Evolutionary conservation across 2,329 filamentous ascomycete genomes (phyloP).

Genomic region (Macroventuria anomochaeta): DNA sequence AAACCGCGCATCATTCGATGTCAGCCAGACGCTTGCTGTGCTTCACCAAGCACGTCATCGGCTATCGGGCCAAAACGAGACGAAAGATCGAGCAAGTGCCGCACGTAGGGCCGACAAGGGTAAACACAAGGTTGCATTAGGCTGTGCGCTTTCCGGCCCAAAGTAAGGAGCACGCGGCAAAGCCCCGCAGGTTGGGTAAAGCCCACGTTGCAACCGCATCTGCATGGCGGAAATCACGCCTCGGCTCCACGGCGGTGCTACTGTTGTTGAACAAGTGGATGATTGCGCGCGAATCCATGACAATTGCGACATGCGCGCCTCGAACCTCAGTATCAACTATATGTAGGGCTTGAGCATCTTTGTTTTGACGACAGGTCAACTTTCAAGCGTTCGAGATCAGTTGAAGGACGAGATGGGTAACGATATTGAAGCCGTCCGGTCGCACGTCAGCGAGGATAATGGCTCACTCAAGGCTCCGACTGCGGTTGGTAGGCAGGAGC

Average conservation of each 20-base stretch:
- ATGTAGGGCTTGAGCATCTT: constrained; percentile 2
- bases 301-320: constrained; percentile 34
- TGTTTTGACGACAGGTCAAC: neutral
- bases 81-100: constrained; percentile 6
- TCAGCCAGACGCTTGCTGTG: neutral
- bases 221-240: constrained; percentile 13
- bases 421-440: constrained; percentile 33
- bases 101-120: constrained; percentile 10
- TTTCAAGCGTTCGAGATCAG: neutral
- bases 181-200: constrained; percentile 12
- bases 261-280: constrained; percentile 22
- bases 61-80: constrained; percentile 13
- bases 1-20: constrained; percentile 4
- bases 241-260: constrained; percentile 21
- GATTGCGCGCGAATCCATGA: constrained; percentile 19
- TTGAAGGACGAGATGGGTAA: constrained; percentile 24
- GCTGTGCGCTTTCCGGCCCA: constrained; percentile 1
- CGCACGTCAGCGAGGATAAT: constrained; percentile 32
- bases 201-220: neutral
- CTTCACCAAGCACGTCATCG: constrained; percentile 32
- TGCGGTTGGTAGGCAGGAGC: constrained; percentile 37
- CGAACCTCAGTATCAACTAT: neutral
- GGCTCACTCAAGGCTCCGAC: constrained; percentile 32
- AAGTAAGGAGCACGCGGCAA: constrained; percentile 10
- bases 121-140: constrained; percentile 3